Evolutionary conservation across 169 alveolate species (phyloP), one percentile per base, ranked within the genome.

Genomic region (Condylostoma magnum): DNA sequence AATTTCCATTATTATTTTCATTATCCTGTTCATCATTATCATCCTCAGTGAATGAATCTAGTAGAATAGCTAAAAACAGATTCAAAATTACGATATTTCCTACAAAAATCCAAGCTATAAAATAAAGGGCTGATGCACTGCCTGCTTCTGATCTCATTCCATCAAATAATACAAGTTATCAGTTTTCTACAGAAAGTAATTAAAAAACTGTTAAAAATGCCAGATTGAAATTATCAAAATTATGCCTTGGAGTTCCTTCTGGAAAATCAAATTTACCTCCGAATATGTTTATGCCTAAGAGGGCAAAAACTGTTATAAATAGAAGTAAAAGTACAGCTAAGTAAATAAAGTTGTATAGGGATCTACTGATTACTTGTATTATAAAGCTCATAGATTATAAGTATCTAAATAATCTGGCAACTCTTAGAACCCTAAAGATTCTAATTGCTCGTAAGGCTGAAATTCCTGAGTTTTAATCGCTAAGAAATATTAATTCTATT

Each of bases 61-160:
- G 67, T 6, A 92, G 46, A 25, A 92, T 86, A 36, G 96, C 93
- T 50, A 85, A 68, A 46, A 92, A 92, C 52, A 92, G 69, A 69
- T 92, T 92, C 50, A 92, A 69, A 28, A 92, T 70, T 73, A 92
- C 81, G 72, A 77, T 89, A 63, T 92, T 92, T 6, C 96, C 96
- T 50, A 89, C 54, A 60, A 85, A 85, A 22, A 92, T 89, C 93
- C 95, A 89, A 15, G 77, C 10, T 0, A 92, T 58, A n/a, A 85
- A 82, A 72, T 89, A 92, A 47, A 87, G 25, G 56, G 78, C 73
- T 10, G 84, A 60, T 10, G 15, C 15, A 41, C 60, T 53, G 5
- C 54, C 54, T 8, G 77, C 71, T 15, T 27, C 69, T n/a, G 77
- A 22, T 34, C 60, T 44, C 82, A 82, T 63, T 0, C 76, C 73